Percentiles rank a stretch among this genome's conserved stretches.
These are phyloP conservation scores for Pilatotrama ljubarskyi DNA, from an alignment of 768 basidiomycete genomes.

Conservation along the genomic window DNA sequence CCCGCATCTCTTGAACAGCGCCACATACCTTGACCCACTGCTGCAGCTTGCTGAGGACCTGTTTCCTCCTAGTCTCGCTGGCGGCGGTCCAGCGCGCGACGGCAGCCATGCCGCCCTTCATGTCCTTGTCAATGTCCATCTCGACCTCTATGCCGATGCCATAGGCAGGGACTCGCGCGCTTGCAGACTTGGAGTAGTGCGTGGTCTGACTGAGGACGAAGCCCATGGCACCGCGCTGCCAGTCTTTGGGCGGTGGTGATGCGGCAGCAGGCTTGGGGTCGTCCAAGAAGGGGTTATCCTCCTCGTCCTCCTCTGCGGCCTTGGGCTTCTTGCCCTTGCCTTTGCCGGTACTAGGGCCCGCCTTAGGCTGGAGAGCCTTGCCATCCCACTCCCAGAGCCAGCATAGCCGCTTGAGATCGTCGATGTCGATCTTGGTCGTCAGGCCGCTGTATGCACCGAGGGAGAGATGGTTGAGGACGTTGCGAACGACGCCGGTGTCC, in stretches of 20 bases:
- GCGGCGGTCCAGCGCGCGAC: constrained; percentile 85
- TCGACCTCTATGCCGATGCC: constrained; percentile 88
- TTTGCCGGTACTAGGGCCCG: constrained; percentile 6
- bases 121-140: constrained; percentile 78
- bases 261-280: constrained; percentile 34
- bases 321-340: constrained; percentile 11
- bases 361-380: constrained; percentile 36
- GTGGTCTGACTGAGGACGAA: constrained; percentile 71
- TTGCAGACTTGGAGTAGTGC: constrained; percentile 65
- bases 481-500: constrained; percentile 73
- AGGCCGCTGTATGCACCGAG: constrained; percentile 69
- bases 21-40: constrained; percentile 61
- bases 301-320: constrained; percentile 21
- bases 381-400: constrained; percentile 92
- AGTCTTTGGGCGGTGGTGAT: constrained; percentile 51
- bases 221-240: constrained; percentile 82
- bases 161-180: constrained; percentile 74
- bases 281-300: constrained; percentile 52
- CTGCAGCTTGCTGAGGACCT: constrained; percentile 60
- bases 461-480: constrained; percentile 78
- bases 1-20: not conserved
- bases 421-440: constrained; percentile 59
- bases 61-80: constrained; percentile 57
- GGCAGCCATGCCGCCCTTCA: constrained; percentile 83
- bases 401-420: constrained; percentile 74